A percentile compares a stretch with the other conserved stretches of the same genome.
Evolutionary conservation across 129 eudicot species (phyloP).

Genomic region (Smallanthus sonchifolius): DNA sequence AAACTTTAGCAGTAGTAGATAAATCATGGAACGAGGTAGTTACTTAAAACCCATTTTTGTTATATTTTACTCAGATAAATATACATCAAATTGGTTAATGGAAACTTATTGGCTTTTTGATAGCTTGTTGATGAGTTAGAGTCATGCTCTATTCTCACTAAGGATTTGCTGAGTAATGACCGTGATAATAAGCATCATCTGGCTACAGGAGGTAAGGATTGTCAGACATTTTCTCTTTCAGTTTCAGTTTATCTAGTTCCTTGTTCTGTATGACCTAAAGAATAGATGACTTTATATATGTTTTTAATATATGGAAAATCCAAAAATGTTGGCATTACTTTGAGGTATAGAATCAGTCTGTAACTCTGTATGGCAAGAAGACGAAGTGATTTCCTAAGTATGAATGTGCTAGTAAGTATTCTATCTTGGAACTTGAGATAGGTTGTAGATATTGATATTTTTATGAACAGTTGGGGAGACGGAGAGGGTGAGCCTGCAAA

Average conservation of each 20-base stretch:
- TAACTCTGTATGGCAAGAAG: neutral
- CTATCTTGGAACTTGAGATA: conserved; percentile 8
- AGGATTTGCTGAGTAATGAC: conserved; percentile 22
- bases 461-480: neutral
- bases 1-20: conserved; percentile 45
- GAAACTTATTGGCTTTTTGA: neutral
- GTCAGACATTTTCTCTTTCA: neutral
- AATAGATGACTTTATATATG: neutral
- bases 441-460: neutral
- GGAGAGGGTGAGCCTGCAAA: too few species aligned
- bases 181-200: conserved; percentile 32
- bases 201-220: conserved; percentile 38
- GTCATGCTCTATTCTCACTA: conserved; percentile 44
- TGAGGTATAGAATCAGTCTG: neutral
- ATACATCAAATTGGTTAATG: neutral
- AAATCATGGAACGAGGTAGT: conserved; percentile 77
- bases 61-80: conserved; percentile 12
- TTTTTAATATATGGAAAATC: neutral
- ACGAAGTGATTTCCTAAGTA: neutral
- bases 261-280: neutral
- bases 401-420: neutral
- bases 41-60: neutral
- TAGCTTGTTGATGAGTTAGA: conserved; percentile 74
- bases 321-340: neutral
- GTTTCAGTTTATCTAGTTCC: neutral